Percentiles rank a stretch among this genome's conserved stretches.
Conservation (phyloP, 306 rosid genomes). For the Bauhinia variegata region DNA sequence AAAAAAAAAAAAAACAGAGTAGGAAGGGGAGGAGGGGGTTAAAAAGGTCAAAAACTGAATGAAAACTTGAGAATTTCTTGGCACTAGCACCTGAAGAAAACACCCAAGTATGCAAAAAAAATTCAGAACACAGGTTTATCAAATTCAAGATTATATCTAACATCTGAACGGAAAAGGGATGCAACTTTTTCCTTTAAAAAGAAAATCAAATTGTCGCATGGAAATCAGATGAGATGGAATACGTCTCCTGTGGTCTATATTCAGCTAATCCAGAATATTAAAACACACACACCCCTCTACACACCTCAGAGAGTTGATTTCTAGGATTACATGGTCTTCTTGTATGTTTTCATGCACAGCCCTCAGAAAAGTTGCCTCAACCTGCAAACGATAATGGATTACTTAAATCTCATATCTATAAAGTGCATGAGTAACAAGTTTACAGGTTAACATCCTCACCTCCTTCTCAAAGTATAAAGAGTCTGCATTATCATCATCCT, state of each 20-base stretch:
- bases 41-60: too few species aligned
- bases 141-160: neutral
- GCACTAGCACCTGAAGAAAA: neutral
- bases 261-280: constrained; percentile 27
- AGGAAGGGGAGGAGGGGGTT: neutral
- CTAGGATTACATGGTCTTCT: constrained; percentile 71
- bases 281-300: too few species aligned
- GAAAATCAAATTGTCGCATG: neutral
- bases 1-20: neutral
- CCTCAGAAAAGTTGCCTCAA: constrained; percentile 91
- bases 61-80: neutral
- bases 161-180: neutral
- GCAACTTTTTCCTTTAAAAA: neutral
- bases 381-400: constrained; percentile 55
- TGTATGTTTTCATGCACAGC: constrained; percentile 87
- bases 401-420: constrained; percentile 26
- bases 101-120: neutral
- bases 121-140: neutral
- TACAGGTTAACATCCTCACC: constrained; percentile 47
- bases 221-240: constrained; percentile 11
- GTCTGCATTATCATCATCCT: constrained; percentile 64
- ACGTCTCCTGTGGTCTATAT: neutral
- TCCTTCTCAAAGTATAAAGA: constrained; percentile 72
- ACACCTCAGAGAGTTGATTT: constrained; percentile 87
- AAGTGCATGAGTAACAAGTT: constrained; percentile 21